Evolutionary conservation across 2,329 filamentous ascomycete genomes (phyloP), one percentile per base, ranked within the genome.

Genomic region (Cordyceps sp.): DNA sequence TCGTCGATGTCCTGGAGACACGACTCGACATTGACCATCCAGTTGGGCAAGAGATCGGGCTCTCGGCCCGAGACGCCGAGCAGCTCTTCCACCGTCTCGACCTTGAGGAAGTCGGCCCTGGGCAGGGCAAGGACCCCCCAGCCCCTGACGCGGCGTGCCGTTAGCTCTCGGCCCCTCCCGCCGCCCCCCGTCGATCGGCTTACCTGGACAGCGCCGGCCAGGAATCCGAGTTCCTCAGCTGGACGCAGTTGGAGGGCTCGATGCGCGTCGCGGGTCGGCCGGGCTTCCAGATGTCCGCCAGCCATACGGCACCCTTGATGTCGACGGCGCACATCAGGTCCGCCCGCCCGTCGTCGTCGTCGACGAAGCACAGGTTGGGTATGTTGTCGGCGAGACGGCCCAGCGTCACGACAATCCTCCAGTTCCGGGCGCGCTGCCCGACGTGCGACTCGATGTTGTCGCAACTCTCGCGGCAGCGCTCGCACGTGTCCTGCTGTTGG

Each of bases 291-390:
- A 73, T 68, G 27, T 67, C 54, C 26, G 66, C 53, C 10, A 70
- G 37, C 61, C 63, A 72, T 6, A 59, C 42, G 9, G 39, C 46
- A 2, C 64, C 68, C 10, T 47, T 43, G 25, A 73, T 63, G 28
- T 72, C 68, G 17, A 68, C 47, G 1, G 62, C 67, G 17, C 59
- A 55, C 1, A 73, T 44, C 37, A 60, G 63, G 5, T 64, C 57
- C 3, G 66, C 69, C 3, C 58, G 42, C 2, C 68, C 68, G 2
- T 53, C 26, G 1, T 48, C 39, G 35, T 66, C 56, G 32, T 62
- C 59, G 31, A 58, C 43, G 38, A 73, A 70, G 18, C 58, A 51
- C n/a, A 73, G 46, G 32, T 60, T 66, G 6, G 69, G 69, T 2
- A 72, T 55, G 29, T 73, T 73, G 23, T 49, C 39, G 0, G 59